Conservation (phyloP, 2,329 filamentous ascomycete species). For the Bipolaris victoriae region DNA sequence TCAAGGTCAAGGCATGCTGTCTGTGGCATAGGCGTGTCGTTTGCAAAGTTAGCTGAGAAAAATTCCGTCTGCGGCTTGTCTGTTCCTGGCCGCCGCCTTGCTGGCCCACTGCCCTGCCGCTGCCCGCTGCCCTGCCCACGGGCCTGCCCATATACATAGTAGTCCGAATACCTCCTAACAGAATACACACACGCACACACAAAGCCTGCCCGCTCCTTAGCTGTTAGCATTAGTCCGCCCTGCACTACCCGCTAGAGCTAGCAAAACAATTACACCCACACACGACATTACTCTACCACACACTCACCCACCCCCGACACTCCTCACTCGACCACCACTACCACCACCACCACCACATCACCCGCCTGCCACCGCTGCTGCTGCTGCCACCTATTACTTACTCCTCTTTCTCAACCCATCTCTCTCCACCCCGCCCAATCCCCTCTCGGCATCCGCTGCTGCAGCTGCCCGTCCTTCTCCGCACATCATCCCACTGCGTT, state of each 20-base stretch:
- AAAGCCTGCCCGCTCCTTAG: background rate
- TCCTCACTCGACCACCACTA: background rate
- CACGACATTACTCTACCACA: conserved; percentile 5
- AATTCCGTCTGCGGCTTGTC: conserved; percentile 16
- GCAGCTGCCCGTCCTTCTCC: conserved; percentile 11
- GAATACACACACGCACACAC: no score
- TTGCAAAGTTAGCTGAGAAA: conserved; percentile 19
- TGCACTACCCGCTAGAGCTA: background rate
- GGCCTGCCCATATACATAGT: background rate
- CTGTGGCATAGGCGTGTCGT: conserved; percentile 9
- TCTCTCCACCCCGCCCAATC: background rate
- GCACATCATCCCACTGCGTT: conserved; percentile 12
- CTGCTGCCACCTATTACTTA: background rate
- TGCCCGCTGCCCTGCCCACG: conserved; percentile 1
- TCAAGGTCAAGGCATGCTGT: background rate
- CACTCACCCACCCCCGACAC: background rate
- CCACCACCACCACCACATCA: background rate
- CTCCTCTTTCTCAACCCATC: conserved; percentile 2
- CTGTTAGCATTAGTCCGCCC: background rate
- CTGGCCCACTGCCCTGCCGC: conserved; percentile 6
- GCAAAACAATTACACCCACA: background rate
- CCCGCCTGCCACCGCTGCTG: background rate
- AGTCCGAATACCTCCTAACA: no score
- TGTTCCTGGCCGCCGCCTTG: conserved; percentile 10
- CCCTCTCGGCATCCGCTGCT: background rate